Conservation (phyloP, 176 grass and related monocot genomes). For the Avena sativa region DNA sequence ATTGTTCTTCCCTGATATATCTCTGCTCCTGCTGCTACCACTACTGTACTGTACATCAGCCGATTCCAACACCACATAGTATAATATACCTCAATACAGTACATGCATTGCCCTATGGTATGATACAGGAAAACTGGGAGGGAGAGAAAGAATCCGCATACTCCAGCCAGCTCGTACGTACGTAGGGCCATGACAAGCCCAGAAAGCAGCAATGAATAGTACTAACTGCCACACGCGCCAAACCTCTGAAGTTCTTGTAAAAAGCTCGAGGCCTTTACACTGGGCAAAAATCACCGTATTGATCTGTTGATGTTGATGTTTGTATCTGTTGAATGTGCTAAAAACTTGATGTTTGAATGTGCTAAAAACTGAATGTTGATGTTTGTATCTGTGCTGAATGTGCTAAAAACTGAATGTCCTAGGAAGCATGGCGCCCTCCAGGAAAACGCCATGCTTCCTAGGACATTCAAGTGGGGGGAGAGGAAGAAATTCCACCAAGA, state of each 20-base stretch:
- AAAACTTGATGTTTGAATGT: too few relatives aligned
- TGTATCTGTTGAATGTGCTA: too few relatives aligned
- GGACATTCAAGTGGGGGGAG: too few relatives aligned
- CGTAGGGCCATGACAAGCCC: not conserved
- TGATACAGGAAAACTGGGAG: not conserved
- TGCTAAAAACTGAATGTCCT: too few relatives aligned
- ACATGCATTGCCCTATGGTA: not conserved
- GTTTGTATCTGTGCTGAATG: too few relatives aligned
- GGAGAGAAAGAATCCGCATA: not conserved
- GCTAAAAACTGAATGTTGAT: too few relatives aligned
- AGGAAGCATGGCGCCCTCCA: too few relatives aligned
- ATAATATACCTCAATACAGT: not conserved
- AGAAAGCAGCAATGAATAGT: not conserved
- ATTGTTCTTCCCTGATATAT: slow-evolving; percentile 9
- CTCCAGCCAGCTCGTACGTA: not conserved
- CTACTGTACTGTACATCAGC: not conserved
- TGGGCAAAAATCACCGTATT: not conserved
- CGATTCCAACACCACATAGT: not conserved
- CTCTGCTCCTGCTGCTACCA: not conserved
- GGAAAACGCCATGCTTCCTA: too few relatives aligned
- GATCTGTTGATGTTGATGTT: too few relatives aligned
- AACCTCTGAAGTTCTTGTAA: slow-evolving; percentile 14
- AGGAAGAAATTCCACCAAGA: too few relatives aligned
- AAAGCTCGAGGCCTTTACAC: slow-evolving; percentile 30
- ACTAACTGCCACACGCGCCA: not conserved